Conservation (phyloP, 2,329 filamentous ascomycete genomes). For the Chaetomium sp. region DNA sequence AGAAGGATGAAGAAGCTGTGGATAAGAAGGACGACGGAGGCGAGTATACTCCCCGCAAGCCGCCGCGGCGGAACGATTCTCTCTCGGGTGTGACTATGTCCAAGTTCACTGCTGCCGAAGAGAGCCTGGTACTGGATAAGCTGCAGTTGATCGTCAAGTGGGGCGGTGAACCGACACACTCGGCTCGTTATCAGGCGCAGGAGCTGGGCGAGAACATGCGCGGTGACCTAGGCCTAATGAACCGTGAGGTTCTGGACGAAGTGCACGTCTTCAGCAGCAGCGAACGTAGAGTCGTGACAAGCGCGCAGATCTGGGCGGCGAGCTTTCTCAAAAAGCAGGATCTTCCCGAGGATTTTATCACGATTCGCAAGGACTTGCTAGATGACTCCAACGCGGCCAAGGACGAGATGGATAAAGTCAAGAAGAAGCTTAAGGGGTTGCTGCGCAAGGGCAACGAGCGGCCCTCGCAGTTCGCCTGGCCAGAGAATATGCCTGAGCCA, state of each 20-base stretch:
- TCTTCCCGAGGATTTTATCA: conserved; percentile 77
- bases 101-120: conserved; percentile 86
- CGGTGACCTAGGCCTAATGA: conserved; percentile 88
- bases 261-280: conserved; percentile 95
- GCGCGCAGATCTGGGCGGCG: conserved; percentile 90
- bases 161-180: conserved; percentile 97
- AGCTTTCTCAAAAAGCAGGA: conserved; percentile 86
- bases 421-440: conserved; percentile 96
- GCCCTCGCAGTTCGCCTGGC: conserved; percentile 97
- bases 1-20: conserved; percentile 17
- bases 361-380: conserved; percentile 84
- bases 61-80: conserved; percentile 68
- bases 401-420: conserved; percentile 99
- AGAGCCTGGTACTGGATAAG: conserved; percentile 90
- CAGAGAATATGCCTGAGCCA: conserved; percentile 86
- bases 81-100: conserved; percentile 87
- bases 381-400: conserved; percentile 98
- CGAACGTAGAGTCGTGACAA: conserved; percentile 87
- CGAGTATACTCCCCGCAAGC: conserved; percentile 31
- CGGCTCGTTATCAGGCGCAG: conserved; percentile 89
- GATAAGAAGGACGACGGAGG: conserved; percentile 12
- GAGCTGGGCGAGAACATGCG: conserved; percentile 94
- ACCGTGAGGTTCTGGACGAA: conserved; percentile 84
- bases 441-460: conserved; percentile 88
- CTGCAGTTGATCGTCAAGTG: conserved; percentile 97